A percentile compares a stretch with the other conserved stretches of the same genome.
Evolutionary conservation across 768 basidiomycete genomes (phyloP).

Genomic region (Pulveroboletus sp.): DNA sequence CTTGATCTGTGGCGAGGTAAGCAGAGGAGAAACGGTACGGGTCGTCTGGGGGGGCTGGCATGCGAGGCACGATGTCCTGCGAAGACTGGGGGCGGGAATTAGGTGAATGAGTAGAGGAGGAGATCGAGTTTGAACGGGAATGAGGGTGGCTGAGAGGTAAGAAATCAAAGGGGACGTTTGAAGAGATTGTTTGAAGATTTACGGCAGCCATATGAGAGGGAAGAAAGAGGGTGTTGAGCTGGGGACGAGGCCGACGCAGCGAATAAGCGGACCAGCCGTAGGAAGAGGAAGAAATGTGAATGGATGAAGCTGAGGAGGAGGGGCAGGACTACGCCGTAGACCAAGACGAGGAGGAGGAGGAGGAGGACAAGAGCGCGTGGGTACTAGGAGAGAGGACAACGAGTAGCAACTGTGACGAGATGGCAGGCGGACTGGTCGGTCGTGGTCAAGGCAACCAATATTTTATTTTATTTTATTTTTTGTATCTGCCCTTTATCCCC

Average conservation of each 20-base stretch:
- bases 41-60: slow-evolving; percentile 61
- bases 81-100: slow-evolving; percentile 78
- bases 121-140: slow-evolving; percentile 77
- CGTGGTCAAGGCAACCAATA: slow-evolving; percentile 54
- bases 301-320: not conserved
- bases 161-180: slow-evolving; percentile 69
- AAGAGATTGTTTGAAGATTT: slow-evolving; percentile 70
- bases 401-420: slow-evolving; percentile 30
- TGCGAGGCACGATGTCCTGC: slow-evolving; percentile 57
- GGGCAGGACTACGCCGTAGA: slow-evolving; percentile 20
- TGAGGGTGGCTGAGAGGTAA: slow-evolving; percentile 59
- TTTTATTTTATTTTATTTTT: slow-evolving; percentile 3
- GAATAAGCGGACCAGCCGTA: slow-evolving; percentile 58
- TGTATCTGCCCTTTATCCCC: not conserved
- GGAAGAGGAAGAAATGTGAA: slow-evolving; percentile 7
- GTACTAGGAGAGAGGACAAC: slow-evolving; percentile 6
- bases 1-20: slow-evolving; percentile 46
- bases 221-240: slow-evolving; percentile 39
- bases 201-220: slow-evolving; percentile 60
- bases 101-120: slow-evolving; percentile 71
- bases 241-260: slow-evolving; percentile 31
- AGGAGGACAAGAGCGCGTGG: slow-evolving; percentile 19
- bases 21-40: slow-evolving; percentile 62
- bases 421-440: slow-evolving; percentile 37
- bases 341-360: slow-evolving; percentile 20